Conservation (phyloP, 768 basidiomycete species). For the Dendrothele bispora region DNA sequence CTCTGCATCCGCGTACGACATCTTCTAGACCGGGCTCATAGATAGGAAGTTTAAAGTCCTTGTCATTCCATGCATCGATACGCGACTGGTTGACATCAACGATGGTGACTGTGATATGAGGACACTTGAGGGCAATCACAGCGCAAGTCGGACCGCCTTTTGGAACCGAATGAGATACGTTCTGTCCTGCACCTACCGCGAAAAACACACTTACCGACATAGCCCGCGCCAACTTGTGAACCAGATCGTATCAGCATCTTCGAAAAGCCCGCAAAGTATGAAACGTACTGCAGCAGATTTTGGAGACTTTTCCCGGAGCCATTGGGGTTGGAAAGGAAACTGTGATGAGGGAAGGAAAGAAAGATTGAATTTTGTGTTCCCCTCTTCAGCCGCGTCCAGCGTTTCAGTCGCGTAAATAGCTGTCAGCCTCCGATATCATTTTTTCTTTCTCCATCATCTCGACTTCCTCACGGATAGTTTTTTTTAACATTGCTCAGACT, state of each 20-base stretch:
- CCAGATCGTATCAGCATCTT: constrained; percentile 8
- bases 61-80: constrained; percentile 95
- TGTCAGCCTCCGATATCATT: too few relatives aligned
- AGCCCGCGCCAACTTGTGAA: constrained; percentile 80
- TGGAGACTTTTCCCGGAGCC: constrained; percentile 43
- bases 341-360: too few relatives aligned
- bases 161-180: constrained; percentile 29
- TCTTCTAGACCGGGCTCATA: constrained; percentile 96
- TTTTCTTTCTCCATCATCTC: too few relatives aligned
- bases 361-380: too few relatives aligned
- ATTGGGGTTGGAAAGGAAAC: not conserved
- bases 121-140: constrained; percentile 91
- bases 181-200: constrained; percentile 9
- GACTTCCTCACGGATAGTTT: too few relatives aligned
- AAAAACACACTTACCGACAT: constrained; percentile 68
- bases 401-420: too few relatives aligned
- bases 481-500: too few relatives aligned
- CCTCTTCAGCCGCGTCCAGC: too few relatives aligned
- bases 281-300: constrained; percentile 75
- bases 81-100: constrained; percentile 96
- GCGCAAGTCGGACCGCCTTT: constrained; percentile 96
- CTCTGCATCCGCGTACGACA: constrained; percentile 84
- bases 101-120: constrained; percentile 92
- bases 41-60: constrained; percentile 85
- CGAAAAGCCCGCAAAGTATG: not conserved